phyloP scores from a whole-genome alignment of 257 asterid genomes.

The Fraxinus anomala region DNA sequence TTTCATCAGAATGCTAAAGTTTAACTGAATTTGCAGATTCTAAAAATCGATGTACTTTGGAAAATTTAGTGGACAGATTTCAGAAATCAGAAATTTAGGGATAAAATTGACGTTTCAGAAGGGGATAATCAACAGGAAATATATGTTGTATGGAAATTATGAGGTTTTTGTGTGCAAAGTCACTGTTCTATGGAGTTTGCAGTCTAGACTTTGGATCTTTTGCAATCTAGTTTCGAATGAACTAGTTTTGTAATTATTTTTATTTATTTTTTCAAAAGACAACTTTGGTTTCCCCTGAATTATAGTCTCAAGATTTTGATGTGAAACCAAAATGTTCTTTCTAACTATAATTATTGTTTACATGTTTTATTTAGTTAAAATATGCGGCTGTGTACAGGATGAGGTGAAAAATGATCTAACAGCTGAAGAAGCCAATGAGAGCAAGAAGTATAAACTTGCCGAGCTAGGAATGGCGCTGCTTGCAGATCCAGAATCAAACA shows the following conservation, averaged over 20 bases:
- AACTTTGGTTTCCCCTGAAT: not conserved
- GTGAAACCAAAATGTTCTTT: not conserved
- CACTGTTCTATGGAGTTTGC: not conserved
- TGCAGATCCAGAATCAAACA: conserved; percentile 86
- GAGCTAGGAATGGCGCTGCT: conserved; percentile 89
- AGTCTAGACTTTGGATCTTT: not conserved
- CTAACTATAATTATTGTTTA: not conserved
- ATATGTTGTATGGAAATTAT: not conserved
- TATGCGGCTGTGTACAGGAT: conserved; percentile 44
- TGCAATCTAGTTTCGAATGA: not conserved
- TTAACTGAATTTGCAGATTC: not conserved
- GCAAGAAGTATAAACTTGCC: conserved; percentile 74
- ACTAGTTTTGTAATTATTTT: not conserved
- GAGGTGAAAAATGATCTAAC: conserved; percentile 81
- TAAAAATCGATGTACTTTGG: not conserved
- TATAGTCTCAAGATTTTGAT: not conserved
- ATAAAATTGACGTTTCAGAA: not conserved
- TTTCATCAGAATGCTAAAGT: not conserved
- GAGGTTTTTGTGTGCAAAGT: not conserved
- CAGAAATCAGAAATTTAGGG: not conserved
- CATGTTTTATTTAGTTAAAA: not conserved
- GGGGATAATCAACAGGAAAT: not conserved
- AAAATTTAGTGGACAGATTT: not conserved
- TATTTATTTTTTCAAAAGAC: not conserved
- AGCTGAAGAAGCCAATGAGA: conserved; percentile 73